These are phyloP conservation scores for Byssochlamys sp. DNA, from an alignment of 2,329 filamentous ascomycete species.

Conservation along the genomic window DNA sequence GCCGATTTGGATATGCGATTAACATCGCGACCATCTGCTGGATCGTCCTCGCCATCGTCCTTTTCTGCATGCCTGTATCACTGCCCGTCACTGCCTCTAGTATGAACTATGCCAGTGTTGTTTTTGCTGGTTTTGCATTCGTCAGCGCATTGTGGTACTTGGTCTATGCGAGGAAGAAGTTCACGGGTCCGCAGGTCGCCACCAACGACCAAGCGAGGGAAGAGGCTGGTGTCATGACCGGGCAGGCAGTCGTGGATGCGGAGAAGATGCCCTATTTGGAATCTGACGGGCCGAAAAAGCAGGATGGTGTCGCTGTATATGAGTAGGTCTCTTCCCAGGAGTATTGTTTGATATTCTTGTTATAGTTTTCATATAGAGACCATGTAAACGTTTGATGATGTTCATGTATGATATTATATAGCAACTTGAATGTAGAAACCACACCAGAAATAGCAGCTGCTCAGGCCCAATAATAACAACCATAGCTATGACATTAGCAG, in stretches of 20 bases:
- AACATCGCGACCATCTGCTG: slow-evolving; percentile 60
- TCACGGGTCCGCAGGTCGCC: slow-evolving; percentile 46
- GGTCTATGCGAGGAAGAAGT: slow-evolving; percentile 52
- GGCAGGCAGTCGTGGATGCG: slow-evolving; percentile 20
- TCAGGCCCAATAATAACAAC: not conserved
- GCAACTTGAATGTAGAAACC: not conserved
- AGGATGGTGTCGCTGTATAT: slow-evolving; percentile 1
- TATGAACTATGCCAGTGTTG: slow-evolving; percentile 61
- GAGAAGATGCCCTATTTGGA: slow-evolving; percentile 16
- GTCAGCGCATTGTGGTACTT: slow-evolving; percentile 57
- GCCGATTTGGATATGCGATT: slow-evolving; percentile 57
- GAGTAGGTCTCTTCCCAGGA: not conserved
- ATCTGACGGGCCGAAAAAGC: slow-evolving; percentile 8
- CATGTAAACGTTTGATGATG: not conserved
- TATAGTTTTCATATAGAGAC: not conserved
- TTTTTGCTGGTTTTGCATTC: slow-evolving; percentile 53
- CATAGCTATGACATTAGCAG: not conserved
- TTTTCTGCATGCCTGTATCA: slow-evolving; percentile 67
- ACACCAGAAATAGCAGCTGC: not conserved
- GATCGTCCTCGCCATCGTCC: slow-evolving; percentile 59
- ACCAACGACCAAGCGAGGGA: slow-evolving; percentile 17
- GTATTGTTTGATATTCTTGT: not conserved
- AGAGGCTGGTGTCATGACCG: slow-evolving; percentile 22
- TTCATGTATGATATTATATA: not conserved
- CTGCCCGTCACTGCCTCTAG: slow-evolving; percentile 46